A percentile compares a stretch with the other conserved stretches of the same genome.
These are phyloP conservation scores for Suhomyces atakaporum DNA, from an alignment of 1,139 yeast genomes.

Conservation along the genomic window DNA sequence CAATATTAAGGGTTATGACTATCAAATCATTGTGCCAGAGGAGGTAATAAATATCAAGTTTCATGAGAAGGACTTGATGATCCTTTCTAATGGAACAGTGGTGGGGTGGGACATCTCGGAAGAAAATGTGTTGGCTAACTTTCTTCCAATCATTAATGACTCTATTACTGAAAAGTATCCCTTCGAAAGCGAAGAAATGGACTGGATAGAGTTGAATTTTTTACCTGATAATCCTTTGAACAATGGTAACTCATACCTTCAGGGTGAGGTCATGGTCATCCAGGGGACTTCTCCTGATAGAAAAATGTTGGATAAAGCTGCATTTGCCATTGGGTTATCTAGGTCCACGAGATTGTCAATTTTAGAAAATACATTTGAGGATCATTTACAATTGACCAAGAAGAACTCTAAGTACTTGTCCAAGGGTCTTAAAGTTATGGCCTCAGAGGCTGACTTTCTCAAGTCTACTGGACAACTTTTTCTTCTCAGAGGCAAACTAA, in stretches of 20 bases:
- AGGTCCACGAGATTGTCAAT: constrained; percentile 83
- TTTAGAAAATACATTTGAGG: constrained; percentile 70
- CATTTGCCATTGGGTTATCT: constrained; percentile 85
- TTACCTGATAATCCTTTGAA: constrained; percentile 28
- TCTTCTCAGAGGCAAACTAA: constrained; percentile 75
- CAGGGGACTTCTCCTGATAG: constrained; percentile 50
- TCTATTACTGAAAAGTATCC: constrained; percentile 42
- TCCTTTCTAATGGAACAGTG: constrained; percentile 28
- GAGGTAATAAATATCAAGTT: constrained; percentile 58
- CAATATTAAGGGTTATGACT: constrained; percentile 36
- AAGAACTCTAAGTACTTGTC: constrained; percentile 67
- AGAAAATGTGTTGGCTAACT: constrained; percentile 45
- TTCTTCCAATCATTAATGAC: constrained; percentile 47
- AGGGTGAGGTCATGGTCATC: constrained; percentile 70
- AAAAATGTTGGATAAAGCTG: constrained; percentile 73
- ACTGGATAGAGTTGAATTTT: constrained; percentile 58
- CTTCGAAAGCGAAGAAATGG: constrained; percentile 84
- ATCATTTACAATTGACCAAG: constrained; percentile 62
- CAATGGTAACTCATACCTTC: constrained; percentile 46
- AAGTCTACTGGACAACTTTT: constrained; percentile 73
- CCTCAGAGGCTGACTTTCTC: constrained; percentile 64
- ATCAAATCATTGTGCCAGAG: constrained; percentile 59
- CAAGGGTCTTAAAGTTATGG: constrained; percentile 57
- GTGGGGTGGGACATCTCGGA: constrained; percentile 81
- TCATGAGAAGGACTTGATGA: constrained; percentile 27